Evolutionary conservation across 495 filamentous ascomycete genomes (phyloP), one percentile per base, ranked within the genome.

Genomic region (Aspergillus bertholletiae): DNA sequence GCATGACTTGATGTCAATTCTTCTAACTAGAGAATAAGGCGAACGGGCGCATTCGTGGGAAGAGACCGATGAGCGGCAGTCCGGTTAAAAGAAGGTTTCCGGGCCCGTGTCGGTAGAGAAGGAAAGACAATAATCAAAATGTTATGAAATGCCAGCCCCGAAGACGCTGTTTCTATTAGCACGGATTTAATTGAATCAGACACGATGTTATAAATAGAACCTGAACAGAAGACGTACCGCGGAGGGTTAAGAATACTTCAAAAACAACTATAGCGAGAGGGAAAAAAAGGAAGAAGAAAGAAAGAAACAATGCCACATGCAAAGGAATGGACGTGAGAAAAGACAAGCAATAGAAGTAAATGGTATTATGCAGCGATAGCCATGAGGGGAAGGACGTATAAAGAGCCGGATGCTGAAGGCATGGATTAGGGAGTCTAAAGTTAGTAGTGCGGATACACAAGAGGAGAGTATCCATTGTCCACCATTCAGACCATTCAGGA

Each of bases 1-100:
- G 68, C 71, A 74, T 74, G 61, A 67, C 70, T 65, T 43, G 0
- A 43, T 15, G 34, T 21, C 18, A 43, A 43, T n/a, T n/a, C 17
- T 43, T 43, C 18, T 43, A 43, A 43, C 18, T 43, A 43, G 39
- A 13, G 37, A 13, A 13, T 18, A 20, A 40, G 7, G 5, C 22
- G 18, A 43, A 43, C 4, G 5, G 39, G 20, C 11, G 20, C 39
- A 43, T 43, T 22, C 39, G 20, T 21, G 39, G 34, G 34, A 37
- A 22, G 18, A 20, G 7, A 43, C 18, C 39, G 7, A 43, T 43
- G 9, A 37, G 34, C 11, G 13, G 34, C 13, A 15, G 34, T 15
- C 13, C 3, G 13, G 13, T 37, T 15, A 15, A 15, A 37, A 15
- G 1, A 2, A 37, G 6, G 9, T 15, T 37, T n/a, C 13, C 8